Evolutionary conservation across 129 eudicot species (phyloP).

Genomic region (sunflower (Helianthus annuus)): DNA sequence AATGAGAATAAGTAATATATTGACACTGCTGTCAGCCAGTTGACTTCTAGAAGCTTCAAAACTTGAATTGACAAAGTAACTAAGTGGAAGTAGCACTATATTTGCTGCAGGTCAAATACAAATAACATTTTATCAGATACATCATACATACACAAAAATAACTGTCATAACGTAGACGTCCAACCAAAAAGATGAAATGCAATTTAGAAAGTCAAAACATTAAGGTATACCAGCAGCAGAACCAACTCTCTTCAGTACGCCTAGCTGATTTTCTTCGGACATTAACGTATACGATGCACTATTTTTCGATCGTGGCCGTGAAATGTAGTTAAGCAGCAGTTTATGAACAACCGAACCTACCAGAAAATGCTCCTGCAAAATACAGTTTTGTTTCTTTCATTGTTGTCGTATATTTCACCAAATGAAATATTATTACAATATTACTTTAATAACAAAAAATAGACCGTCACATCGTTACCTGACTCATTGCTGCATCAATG

Average conservation of each 20-base stretch:
- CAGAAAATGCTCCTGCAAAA: constrained; percentile 68
- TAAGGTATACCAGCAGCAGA: constrained; percentile 81
- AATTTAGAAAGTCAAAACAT: constrained; percentile 11
- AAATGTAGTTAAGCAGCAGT: constrained; percentile 71
- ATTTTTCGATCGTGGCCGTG: constrained; percentile 45
- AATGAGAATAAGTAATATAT: constrained; percentile 69
- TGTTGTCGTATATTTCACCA: background rate
- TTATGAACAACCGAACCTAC: constrained; percentile 62
- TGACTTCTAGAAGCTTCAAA: constrained; percentile 65
- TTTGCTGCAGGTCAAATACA: constrained; percentile 65
- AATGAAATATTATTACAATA: background rate
- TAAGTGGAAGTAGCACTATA: constrained; percentile 74
- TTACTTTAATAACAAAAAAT: background rate
- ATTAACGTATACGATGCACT: constrained; percentile 53
- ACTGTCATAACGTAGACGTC: background rate
- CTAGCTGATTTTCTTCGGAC: constrained; percentile 71
- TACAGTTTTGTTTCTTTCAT: background rate
- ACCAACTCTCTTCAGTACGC: constrained; percentile 88
- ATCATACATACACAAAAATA: constrained; percentile 47
- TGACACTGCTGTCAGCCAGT: constrained; percentile 80
- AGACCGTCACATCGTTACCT: constrained; percentile 43
- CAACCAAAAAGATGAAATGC: background rate
- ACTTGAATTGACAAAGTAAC: constrained; percentile 58
- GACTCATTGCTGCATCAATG: constrained; percentile 74
- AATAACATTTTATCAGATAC: constrained; percentile 21